Percentiles rank a stretch among this genome's conserved stretches.
Conservation (phyloP, 2,329 filamentous ascomycete species). For the Epichloe gansuensis region DNA sequence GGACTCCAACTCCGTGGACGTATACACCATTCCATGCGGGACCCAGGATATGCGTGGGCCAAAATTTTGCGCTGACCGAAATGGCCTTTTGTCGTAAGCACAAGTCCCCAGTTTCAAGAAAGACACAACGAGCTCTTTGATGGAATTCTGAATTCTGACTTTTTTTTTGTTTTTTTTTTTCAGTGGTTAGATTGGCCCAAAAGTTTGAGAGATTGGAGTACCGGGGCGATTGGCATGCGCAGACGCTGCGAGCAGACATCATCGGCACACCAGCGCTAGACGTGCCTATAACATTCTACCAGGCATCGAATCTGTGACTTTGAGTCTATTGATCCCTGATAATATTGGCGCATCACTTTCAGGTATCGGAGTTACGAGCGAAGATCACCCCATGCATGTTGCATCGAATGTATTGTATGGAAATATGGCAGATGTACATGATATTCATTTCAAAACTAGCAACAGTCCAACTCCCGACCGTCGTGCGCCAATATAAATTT, state of each 20-base stretch:
- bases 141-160: too few relatives aligned
- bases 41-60: constrained; percentile 41
- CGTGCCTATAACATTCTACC: constrained; percentile 25
- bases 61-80: constrained; percentile 47
- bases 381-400: too few relatives aligned
- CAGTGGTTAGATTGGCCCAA: constrained; percentile 40
- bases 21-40: constrained; percentile 42
- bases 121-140: constrained; percentile 15
- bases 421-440: too few relatives aligned
- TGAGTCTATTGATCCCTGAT: too few relatives aligned
- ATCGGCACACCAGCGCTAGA: constrained; percentile 29
- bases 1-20: constrained; percentile 39
- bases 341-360: too few relatives aligned
- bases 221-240: constrained; percentile 29
- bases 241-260: constrained; percentile 28
- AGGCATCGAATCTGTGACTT: constrained; percentile 8
- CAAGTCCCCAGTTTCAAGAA: background rate
- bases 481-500: too few relatives aligned
- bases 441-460: too few relatives aligned
- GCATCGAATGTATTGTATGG: too few relatives aligned
- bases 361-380: too few relatives aligned
- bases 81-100: constrained; percentile 37
- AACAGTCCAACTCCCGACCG: too few relatives aligned
- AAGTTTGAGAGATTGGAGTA: constrained; percentile 43
- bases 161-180: too few relatives aligned